These are phyloP conservation scores for Triadica sebifera DNA, from an alignment of 345 rosid species.

Conservation along the genomic window DNA sequence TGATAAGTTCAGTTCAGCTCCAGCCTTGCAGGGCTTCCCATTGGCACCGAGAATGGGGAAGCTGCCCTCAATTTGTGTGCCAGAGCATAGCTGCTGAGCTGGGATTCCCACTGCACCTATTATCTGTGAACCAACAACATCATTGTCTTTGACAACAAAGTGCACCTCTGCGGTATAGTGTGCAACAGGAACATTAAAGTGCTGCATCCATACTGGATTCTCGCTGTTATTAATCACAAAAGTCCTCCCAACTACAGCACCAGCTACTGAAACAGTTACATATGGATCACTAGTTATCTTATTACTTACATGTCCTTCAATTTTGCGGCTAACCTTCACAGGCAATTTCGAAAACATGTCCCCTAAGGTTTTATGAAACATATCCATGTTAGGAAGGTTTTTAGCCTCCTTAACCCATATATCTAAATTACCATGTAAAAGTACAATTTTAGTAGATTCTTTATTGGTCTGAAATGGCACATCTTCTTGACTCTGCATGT, in stretches of 20 bases:
- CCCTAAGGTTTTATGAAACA: slow-evolving; percentile 63
- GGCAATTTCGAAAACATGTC: slow-evolving; percentile 52
- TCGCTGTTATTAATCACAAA: slow-evolving; percentile 71
- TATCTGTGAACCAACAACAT: slow-evolving; percentile 76
- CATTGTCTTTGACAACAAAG: slow-evolving; percentile 77
- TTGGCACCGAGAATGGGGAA: slow-evolving; percentile 58
- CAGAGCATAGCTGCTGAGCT: slow-evolving; percentile 47
- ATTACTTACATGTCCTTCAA: slow-evolving; percentile 44
- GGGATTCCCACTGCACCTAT: slow-evolving; percentile 84
- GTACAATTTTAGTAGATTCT: slow-evolving; percentile 49
- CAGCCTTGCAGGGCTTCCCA: slow-evolving; percentile 68
- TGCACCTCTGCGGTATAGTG: slow-evolving; percentile 73
- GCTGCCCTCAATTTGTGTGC: slow-evolving; percentile 56
- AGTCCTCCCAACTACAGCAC: slow-evolving; percentile 82
- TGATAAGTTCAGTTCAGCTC: slow-evolving; percentile 67
- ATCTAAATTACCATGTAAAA: slow-evolving; percentile 81
- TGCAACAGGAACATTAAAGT: slow-evolving; percentile 74
- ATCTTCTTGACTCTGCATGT: slow-evolving; percentile 50
- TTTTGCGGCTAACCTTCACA: slow-evolving; percentile 46
- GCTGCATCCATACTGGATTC: slow-evolving; percentile 88
- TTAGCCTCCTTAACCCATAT: slow-evolving; percentile 83
- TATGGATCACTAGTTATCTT: slow-evolving; percentile 91
- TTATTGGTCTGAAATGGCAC: slow-evolving; percentile 54
- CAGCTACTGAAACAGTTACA: slow-evolving; percentile 59
- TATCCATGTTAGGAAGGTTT: slow-evolving; percentile 87